Evolutionary conservation across 331 rosid species (phyloP).

Genomic region (Quercus lobata): DNA sequence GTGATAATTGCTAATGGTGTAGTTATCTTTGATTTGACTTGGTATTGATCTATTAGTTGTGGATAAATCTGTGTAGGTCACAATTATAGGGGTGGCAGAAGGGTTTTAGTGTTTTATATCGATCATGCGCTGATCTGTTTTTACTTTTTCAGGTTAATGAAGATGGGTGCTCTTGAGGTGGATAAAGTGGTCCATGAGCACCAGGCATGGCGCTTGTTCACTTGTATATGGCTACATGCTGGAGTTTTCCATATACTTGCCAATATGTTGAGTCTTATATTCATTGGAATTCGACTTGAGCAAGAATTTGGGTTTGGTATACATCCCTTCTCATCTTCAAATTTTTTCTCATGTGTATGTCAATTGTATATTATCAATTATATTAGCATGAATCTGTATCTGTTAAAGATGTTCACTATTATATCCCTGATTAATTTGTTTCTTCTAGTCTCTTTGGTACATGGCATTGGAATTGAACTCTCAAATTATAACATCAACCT

Average conservation of each 20-base stretch:
- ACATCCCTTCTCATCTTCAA: constrained; percentile 31
- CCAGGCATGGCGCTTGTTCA: constrained; percentile 82
- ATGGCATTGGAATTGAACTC: neutral
- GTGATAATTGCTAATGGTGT: neutral
- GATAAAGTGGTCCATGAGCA: constrained; percentile 54
- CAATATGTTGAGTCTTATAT: constrained; percentile 87
- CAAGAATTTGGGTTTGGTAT: constrained; percentile 98
- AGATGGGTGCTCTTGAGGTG: constrained; percentile 89
- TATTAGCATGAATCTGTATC: neutral
- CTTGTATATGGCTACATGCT: constrained; percentile 95
- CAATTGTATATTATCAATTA: neutral
- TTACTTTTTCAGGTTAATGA: constrained; percentile 52
- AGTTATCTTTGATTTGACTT: neutral
- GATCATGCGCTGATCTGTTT: neutral
- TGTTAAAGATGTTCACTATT: neutral
- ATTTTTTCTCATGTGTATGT: constrained; percentile 1
- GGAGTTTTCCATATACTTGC: constrained; percentile 91
- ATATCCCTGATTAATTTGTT: neutral
- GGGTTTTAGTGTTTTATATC: neutral
- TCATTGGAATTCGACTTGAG: constrained; percentile 90
- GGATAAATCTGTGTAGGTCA: constrained; percentile 1
- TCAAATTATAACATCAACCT: neutral
- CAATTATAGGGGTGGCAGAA: neutral
- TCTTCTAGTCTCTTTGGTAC: neutral
- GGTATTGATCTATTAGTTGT: neutral